Evolutionary conservation across 2,329 filamentous ascomycete species (phyloP).

Genomic region (Bretziella fagacearum): DNA sequence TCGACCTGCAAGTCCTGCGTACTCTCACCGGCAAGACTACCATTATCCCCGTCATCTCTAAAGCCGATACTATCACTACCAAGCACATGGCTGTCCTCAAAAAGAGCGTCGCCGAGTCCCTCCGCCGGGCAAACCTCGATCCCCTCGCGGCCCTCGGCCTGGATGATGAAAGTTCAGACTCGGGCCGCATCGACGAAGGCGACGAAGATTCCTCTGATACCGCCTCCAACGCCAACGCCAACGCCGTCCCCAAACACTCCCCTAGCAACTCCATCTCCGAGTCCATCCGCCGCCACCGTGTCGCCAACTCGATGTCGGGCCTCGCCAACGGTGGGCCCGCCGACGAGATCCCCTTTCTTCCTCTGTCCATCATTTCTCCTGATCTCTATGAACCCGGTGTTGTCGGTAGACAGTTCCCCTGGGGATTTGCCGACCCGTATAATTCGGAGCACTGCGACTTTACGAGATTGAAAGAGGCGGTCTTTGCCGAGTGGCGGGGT

Average conservation of each 20-base stretch:
- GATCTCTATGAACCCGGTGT: constrained; percentile 71
- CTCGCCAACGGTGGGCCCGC: constrained; percentile 24
- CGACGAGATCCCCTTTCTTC: constrained; percentile 52
- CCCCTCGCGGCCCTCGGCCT: constrained; percentile 74
- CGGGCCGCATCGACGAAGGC: constrained; percentile 38
- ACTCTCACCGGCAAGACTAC: constrained; percentile 85
- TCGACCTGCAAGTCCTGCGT: constrained; percentile 80
- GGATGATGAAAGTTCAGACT: constrained; percentile 51
- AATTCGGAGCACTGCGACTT: constrained; percentile 90
- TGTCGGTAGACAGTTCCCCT: constrained; percentile 78
- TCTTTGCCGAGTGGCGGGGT: constrained; percentile 84
- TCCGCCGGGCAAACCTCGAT: constrained; percentile 74
- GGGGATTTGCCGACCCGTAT: constrained; percentile 93
- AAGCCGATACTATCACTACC: constrained; percentile 91
- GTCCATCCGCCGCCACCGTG: constrained; percentile 30
- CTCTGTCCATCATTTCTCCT: constrained; percentile 84
- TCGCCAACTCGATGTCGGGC: constrained; percentile 19
- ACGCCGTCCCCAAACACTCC: constrained; percentile 18
- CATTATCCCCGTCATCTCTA: constrained; percentile 86
- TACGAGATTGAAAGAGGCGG: constrained; percentile 68
- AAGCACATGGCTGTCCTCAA: constrained; percentile 88
- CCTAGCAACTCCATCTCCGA: constrained; percentile 20
- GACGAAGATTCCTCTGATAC: constrained; percentile 27
- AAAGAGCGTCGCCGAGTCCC: constrained; percentile 71
- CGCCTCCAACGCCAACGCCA: constrained; percentile 19